Evolutionary conservation across 345 rosid genomes (phyloP), one percentile per base, ranked within the genome.

Genomic region (Eucalyptus tenuipes): DNA sequence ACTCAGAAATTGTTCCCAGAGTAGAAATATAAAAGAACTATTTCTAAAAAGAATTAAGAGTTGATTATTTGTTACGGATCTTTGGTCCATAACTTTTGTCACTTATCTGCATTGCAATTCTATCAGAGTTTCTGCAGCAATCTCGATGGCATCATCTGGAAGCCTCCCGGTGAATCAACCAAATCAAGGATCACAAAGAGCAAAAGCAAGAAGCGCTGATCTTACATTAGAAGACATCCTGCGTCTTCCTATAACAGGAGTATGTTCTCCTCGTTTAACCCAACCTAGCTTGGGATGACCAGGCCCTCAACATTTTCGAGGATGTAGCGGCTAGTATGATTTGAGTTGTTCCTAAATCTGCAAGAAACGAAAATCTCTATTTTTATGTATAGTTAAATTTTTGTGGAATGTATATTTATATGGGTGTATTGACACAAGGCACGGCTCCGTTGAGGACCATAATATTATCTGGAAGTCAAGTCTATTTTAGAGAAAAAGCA

Each of bases 121-220:
- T 96, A 96, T 94, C 94, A 95, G 94, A 95, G 93, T 49, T 97
- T 97, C 88, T 96, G 93, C 89, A 49, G 96, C 91, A 97, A 97
- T 88, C 99, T 96, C 47, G 98, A 95, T 18, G 98, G 96, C 89
- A 95, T 97, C 87, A 96, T 97, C 90, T 96, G 98, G 99, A 97
- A 93, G 89, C 99, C 96, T 48, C 95, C 96, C 49, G 90, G 87
- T 37, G 95, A 95, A 89, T 91, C 96, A 17, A 91, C 89, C 88
- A 96, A 92, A 92, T 90, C 93, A 64, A 93, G 93, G 92, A 89
- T 94, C 84, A 87, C 92, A 52, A 96, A 94, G 90, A 80, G 96
- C 7, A 96, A 92, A 94, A 92, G 96, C 92, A 96, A 93, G 92
- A 95, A 81, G 89, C 95, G 96, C 80, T 95, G 92, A 94, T 79